Base-by-base conservation (phyloP, 2,329 filamentous ascomycete species). In the Coleophoma cylindrospora region DNA sequence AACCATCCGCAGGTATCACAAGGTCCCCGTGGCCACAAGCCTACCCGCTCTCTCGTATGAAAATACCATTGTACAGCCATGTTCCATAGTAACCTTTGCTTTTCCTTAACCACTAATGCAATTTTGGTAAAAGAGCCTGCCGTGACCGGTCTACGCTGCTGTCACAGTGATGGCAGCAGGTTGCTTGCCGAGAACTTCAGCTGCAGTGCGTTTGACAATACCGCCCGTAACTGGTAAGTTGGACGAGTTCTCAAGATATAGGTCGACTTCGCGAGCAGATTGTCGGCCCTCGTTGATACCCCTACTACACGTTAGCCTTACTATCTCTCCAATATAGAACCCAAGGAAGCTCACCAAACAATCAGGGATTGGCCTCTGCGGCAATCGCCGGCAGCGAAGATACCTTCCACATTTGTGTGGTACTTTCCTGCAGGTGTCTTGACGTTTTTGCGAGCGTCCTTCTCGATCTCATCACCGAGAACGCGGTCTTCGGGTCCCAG, bases 201-300 rank as follows among this genome's bases (percentile, higher is more conserved):
- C 79, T 5, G 86, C 86, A n/a, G 83, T 84, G 48, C 84, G 84
- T 75, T 92, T 94, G 58, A 96, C 79, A 60, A 97, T 96, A 67
- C 92, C 92, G 66, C 92, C 92, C 34, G 91, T 95, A 49, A 95
- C 87, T 10, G 92, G 92, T 44, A 97, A 80, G 64, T 80, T 81
- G 51, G 88, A 91, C 65, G 82, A 80, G 55, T 86, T 81, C 70
- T 88, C 89, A 41, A 97, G 85, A 77, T 83, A 96, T 47, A 89
- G 70, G 68, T 97, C 92, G 50, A 96, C 87, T 70, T 97, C 91
- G 55, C 92, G 87, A 63, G 92, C 92, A 61, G 87, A 86, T 74
- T 94, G 89, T 61, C 92, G 88, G 63, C 92, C 92, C 74, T 97
- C 92, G 67, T 97, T 97, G 76, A 97, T 97, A 67, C 91, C 92